Percentiles rank a stretch among this genome's conserved stretches.
Conservation (phyloP, 176 grass and related monocot genomes). For the Musa troglodytarum region DNA sequence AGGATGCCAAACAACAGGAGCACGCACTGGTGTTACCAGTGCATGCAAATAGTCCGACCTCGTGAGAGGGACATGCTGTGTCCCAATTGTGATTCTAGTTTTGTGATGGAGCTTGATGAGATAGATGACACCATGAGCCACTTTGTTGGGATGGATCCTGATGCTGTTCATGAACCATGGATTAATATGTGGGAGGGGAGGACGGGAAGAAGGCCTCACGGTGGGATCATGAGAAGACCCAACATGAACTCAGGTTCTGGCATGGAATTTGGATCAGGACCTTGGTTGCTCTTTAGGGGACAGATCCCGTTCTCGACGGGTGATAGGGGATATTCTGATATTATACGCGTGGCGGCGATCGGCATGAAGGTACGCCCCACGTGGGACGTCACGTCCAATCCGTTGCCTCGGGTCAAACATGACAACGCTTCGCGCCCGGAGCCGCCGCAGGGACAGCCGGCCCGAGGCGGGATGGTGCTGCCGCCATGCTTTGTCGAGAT, state of each 20-base stretch:
- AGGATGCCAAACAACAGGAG: background rate
- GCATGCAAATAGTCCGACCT: conserved; percentile 8
- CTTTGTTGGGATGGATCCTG: background rate
- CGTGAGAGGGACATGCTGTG: background rate
- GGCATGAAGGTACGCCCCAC: too few species aligned
- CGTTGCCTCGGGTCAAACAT: too few species aligned
- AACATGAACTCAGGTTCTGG: background rate
- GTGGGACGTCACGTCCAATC: too few species aligned
- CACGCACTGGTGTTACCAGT: conserved; percentile 17
- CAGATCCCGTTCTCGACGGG: conserved; percentile 16
- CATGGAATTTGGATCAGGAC: conserved; percentile 5
- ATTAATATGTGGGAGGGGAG: too few species aligned
- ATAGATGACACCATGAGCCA: background rate
- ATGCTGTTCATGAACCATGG: background rate
- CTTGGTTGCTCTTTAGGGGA: conserved; percentile 9
- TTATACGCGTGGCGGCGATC: too few species aligned
- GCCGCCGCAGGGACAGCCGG: too few species aligned
- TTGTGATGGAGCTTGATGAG: conserved; percentile 10
- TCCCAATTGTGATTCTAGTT: conserved; percentile 5
- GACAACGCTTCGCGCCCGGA: too few species aligned
- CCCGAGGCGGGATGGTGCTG: too few species aligned
- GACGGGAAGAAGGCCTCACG: background rate
- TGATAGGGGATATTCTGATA: too few species aligned
- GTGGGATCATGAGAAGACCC: background rate
- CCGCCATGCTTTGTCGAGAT: too few species aligned